Conservation (phyloP, 108 stramenopile species). For the Ochromonas danica region DNA sequence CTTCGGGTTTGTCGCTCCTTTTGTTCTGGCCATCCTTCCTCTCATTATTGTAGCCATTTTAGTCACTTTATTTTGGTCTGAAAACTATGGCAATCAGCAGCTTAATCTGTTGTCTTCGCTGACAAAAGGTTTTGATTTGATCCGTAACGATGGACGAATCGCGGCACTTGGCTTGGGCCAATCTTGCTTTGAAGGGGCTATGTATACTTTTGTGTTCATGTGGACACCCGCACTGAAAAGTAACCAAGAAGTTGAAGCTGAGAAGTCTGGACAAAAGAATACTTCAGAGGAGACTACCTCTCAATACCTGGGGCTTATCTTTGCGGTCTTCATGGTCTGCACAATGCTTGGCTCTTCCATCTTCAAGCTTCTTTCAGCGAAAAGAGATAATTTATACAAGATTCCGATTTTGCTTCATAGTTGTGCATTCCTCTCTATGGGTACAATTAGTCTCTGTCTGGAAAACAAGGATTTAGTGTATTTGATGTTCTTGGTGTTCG, state of each 20-base stretch:
- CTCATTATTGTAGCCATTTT: conserved; percentile 3
- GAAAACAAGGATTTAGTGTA: conserved; percentile 26
- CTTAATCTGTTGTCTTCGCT: conserved; percentile 5
- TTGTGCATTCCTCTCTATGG: conserved; percentile 8
- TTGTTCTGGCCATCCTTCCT: conserved; percentile 24
- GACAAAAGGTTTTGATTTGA: conserved; percentile 25
- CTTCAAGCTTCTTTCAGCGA: conserved; percentile 26
- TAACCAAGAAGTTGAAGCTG: neutral
- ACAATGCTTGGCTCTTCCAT: conserved; percentile 36
- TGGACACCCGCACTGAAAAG: conserved; percentile 44
- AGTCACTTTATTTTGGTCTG: neutral
- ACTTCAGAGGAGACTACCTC: conserved; percentile 23
- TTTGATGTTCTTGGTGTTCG: conserved; percentile 39
- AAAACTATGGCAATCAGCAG: conserved; percentile 32
- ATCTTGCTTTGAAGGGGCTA: conserved; percentile 34
- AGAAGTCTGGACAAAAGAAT: neutral
- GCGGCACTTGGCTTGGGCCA: conserved; percentile 28
- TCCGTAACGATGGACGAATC: conserved; percentile 13
- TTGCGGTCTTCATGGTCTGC: conserved; percentile 42
- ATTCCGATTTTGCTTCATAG: conserved; percentile 36
- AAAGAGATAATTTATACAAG: conserved; percentile 18
- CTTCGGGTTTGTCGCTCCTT: conserved; percentile 28
- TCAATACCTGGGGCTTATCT: conserved; percentile 34
- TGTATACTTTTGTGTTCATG: conserved; percentile 54
- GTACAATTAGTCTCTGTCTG: neutral